Percentiles rank a stretch among this genome's conserved stretches.
phyloP scores from a whole-genome alignment of 441 rosid genomes.

The Populus hybrid region DNA sequence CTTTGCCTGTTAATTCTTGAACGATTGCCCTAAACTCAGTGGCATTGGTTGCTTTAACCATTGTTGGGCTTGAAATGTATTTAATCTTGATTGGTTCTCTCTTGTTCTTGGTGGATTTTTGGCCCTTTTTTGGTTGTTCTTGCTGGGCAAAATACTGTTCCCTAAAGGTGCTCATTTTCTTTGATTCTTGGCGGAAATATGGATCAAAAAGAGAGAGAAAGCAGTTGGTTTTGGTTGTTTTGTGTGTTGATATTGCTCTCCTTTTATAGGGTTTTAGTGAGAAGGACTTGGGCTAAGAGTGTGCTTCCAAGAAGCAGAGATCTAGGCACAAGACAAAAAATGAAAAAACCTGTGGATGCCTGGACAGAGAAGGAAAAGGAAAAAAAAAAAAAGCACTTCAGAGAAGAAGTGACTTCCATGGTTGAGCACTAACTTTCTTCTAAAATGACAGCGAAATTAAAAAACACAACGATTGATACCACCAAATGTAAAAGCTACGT shows the following conservation, averaged over 20 bases:
- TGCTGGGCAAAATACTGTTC: neutral
- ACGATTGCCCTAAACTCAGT: slow-evolving; percentile 46
- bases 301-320: slow-evolving; percentile 26
- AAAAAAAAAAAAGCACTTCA: no score
- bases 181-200: neutral
- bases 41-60: slow-evolving; percentile 38
- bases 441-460: no score
- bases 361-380: neutral
- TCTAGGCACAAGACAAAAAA: neutral
- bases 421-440: no score
- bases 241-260: neutral
- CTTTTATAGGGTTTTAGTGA: neutral
- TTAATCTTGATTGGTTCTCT: slow-evolving; percentile 36
- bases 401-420: no score
- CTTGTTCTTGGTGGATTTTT: slow-evolving; percentile 16
- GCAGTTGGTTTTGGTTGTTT: neutral
- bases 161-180: slow-evolving; percentile 31
- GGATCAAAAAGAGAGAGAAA: neutral
- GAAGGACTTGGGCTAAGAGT: neutral
- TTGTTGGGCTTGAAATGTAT: slow-evolving; percentile 44
- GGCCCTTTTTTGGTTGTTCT: neutral
- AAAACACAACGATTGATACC: no score
- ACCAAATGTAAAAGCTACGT: no score
- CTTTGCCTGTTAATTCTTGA: slow-evolving; percentile 48
- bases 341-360: neutral